Percentiles rank a stretch among this genome's conserved stretches.
Conservation (phyloP, 2,329 filamentous ascomycete genomes). For the Monascus ruber region DNA sequence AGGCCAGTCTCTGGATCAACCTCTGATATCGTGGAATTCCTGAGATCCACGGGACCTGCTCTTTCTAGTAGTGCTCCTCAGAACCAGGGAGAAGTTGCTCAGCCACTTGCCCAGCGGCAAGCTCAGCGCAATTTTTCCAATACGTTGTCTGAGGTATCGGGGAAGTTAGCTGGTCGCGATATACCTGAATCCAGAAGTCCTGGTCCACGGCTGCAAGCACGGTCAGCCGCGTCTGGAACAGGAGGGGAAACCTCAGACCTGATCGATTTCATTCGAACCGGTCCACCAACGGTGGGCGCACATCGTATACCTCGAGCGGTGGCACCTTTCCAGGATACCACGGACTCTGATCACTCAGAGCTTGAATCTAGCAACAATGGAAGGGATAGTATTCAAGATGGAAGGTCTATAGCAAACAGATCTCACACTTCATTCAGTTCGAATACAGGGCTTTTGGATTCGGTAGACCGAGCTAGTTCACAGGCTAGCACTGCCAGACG, state of each 20-base stretch:
- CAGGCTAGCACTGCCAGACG: conserved; percentile 11
- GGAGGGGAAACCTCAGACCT: conserved; percentile 68
- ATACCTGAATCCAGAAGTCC: conserved; percentile 1
- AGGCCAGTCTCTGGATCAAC: conserved; percentile 59
- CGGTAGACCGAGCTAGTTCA: conserved; percentile 19
- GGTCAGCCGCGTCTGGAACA: conserved; percentile 54
- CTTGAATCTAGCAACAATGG: conserved; percentile 19
- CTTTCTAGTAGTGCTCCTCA: conserved; percentile 5
- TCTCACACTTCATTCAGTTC: conserved; percentile 57
- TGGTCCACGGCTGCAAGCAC: conserved; percentile 52
- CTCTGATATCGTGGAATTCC: conserved; percentile 79
- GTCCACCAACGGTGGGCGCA: conserved; percentile 54
- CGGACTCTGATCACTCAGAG: conserved; percentile 66
- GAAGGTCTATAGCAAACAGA: conserved; percentile 34
- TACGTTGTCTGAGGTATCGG: not conserved
- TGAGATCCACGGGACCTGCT: conserved; percentile 67
- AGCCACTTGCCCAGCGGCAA: not conserved
- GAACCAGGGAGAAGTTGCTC: not conserved
- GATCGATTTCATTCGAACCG: conserved; percentile 89
- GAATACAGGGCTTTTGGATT: conserved; percentile 54
- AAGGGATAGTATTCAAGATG: conserved; percentile 36
- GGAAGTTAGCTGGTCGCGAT: not conserved
- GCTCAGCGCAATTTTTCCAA: too few relatives aligned
- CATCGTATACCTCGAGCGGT: conserved; percentile 72
- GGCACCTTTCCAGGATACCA: conserved; percentile 72